Evolutionary conservation across 2,329 filamentous ascomycete species (phyloP), one percentile per base, ranked within the genome.

Genomic region (Trichoderma asperellum): DNA sequence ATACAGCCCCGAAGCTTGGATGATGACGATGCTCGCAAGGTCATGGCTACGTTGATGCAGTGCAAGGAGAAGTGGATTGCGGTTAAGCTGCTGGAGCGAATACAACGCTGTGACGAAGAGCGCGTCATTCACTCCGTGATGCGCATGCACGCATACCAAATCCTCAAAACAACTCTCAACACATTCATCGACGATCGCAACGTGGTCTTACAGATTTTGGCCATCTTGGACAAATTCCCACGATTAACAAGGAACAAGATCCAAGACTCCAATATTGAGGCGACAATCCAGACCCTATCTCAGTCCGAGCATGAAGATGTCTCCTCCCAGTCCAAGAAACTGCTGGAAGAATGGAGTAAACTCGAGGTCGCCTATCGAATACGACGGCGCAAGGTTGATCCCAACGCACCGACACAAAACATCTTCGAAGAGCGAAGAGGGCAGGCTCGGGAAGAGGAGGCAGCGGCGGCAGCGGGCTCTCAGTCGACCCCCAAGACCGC

Each of bases 51-150:
- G 65, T 88, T 99, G 70, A 94, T 97, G 89, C 95, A 97, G 79
- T 97, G 93, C 85, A 97, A 97, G 81, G 96, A 99, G 85, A 97
- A 97, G 81, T 99, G 96, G 96, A 97, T 99, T 79, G 94, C 93
- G 2, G 94, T 97, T 81, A 98, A 98, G 81, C 84, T 99, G 68
- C 87, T 99, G 70, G 88, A 90, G 73, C 94, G 96, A 64, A 94
- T 99, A 71, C 93, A 97, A 80, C 87, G 88, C 52, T 94, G 92
- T 77, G 88, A 95, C 60, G 94, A 97, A 74, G 93, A 97, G 76
- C 89, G 89, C 72, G 93, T 97, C 68, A 89, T 92, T 71, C 92
- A 96, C 79, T 89, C 91, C 64, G 94, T 98, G 49, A 92, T 97
- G 77, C 92, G 93, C 75, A 96, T 98, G 91, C 96, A 98, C 83